Percentiles rank a stretch among this genome's conserved stretches.
phyloP scores from a whole-genome alignment of 2,329 filamentous ascomycete genomes.

The Penicillium thymicola region DNA sequence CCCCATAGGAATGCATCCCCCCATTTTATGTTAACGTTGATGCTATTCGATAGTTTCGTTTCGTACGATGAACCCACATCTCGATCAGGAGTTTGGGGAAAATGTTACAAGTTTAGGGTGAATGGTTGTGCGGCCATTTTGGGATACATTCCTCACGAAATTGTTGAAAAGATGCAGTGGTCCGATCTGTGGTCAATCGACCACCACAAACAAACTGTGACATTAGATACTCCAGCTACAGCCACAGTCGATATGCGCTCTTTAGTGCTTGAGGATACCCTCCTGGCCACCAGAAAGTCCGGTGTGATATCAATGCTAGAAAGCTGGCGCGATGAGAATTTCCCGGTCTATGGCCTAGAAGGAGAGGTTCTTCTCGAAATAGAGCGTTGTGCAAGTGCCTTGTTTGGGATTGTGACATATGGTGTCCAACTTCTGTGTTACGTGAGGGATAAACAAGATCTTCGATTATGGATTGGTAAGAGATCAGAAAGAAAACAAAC shows the following conservation, averaged over 20 bases:
- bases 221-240: background rate
- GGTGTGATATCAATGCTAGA: background rate
- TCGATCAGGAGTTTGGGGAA: background rate
- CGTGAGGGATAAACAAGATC: constrained; percentile 11
- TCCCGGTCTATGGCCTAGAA: constrained; percentile 40
- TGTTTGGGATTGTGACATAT: constrained; percentile 44
- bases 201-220: background rate
- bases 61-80: background rate
- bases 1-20: background rate
- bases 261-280: background rate
- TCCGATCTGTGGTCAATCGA: background rate
- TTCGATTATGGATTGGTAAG: constrained; percentile 28
- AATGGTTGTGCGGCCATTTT: background rate
- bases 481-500: constrained; percentile 26
- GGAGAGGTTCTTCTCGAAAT: constrained; percentile 43
- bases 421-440: constrained; percentile 45
- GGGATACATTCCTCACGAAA: background rate
- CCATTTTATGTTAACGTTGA: background rate
- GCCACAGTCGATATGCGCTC: background rate
- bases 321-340: constrained; percentile 14
- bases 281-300: background rate
- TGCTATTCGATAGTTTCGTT: background rate
- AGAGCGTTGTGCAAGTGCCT: constrained; percentile 41
- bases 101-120: background rate
- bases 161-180: background rate